Evolutionary conservation across 176 grass and related monocot species (phyloP).

Genomic region (Aegilops speltoides): DNA sequence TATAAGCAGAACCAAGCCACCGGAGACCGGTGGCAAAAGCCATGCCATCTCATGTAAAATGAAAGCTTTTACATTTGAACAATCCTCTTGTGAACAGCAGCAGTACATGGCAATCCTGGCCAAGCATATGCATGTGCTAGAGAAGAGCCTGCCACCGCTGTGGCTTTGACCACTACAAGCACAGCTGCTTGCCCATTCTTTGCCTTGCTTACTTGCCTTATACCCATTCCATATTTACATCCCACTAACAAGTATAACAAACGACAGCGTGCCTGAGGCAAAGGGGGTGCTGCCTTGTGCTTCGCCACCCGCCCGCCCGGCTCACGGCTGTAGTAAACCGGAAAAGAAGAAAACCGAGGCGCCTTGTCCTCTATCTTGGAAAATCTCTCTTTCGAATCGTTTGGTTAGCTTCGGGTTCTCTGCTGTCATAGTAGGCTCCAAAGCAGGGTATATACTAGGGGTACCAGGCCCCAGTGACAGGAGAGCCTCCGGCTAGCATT

Average conservation of each 20-base stretch:
- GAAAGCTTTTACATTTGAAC: constrained; percentile 43
- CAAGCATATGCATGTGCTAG: constrained; percentile 40
- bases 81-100: constrained; percentile 25
- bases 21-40: not conserved
- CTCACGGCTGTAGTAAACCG: constrained; percentile 3
- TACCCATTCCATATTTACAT: constrained; percentile 67
- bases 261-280: constrained; percentile 23
- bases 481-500: not conserved
- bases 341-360: constrained; percentile 4
- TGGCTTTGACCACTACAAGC: constrained; percentile 75
- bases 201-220: constrained; percentile 26
- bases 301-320: constrained; percentile 2
- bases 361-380: not conserved
- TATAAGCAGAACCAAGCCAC: constrained; percentile 6
- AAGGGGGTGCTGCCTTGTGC: constrained; percentile 21
- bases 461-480: not conserved
- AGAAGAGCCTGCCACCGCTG: constrained; percentile 67
- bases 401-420: not conserved
- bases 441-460: not conserved
- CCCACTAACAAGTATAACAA: constrained; percentile 33
- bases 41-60: constrained; percentile 20
- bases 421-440: constrained; percentile 30
- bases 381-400: constrained; percentile 3
- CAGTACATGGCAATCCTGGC: constrained; percentile 25
- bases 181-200: constrained; percentile 34